phyloP scores from a whole-genome alignment of 2,329 filamentous ascomycete species.

The Arthrobotrys musiformis region DNA sequence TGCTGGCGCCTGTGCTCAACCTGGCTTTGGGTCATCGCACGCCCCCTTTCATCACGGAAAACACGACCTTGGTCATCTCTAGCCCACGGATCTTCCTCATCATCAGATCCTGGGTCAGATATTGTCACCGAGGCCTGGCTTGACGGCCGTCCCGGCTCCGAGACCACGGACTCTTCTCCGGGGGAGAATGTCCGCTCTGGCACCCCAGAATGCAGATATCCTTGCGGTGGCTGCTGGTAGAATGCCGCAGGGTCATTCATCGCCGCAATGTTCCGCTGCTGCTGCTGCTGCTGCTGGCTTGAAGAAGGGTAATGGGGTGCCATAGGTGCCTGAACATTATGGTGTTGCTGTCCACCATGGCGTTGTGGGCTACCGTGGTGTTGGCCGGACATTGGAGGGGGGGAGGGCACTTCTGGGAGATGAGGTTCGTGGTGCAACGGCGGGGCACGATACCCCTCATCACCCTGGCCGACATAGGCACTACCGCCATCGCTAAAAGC shows the following conservation, averaged over 20 bases:
- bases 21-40: slow-evolving; percentile 58
- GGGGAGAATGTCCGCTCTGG: slow-evolving; percentile 61
- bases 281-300: too few relatives aligned
- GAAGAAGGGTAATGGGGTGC: slow-evolving; percentile 42
- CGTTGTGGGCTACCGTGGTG: slow-evolving; percentile 38
- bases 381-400: slow-evolving; percentile 55
- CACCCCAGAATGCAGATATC: slow-evolving; percentile 62
- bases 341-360: slow-evolving; percentile 42
- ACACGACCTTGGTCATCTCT: slow-evolving; percentile 61
- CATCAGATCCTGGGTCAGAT: slow-evolving; percentile 56
- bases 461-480: slow-evolving; percentile 57
- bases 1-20: slow-evolving; percentile 61
- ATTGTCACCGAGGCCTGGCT: slow-evolving; percentile 56
- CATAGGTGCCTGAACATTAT: slow-evolving; percentile 19
- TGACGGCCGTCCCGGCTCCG: slow-evolving; percentile 59
- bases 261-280: slow-evolving; percentile 58
- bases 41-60: slow-evolving; percentile 61
- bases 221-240: slow-evolving; percentile 60
- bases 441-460: slow-evolving; percentile 56
- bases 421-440: slow-evolving; percentile 57
- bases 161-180: slow-evolving; percentile 60
- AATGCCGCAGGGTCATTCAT: slow-evolving; percentile 59
- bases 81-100: slow-evolving; percentile 60
- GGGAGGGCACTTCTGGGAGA: slow-evolving; percentile 55
- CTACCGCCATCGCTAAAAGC: slow-evolving; percentile 44